A percentile compares a stretch with the other conserved stretches of the same genome.
Conservation (phyloP, 495 filamentous ascomycete species). For the Chaetomium cochliodes region DNA sequence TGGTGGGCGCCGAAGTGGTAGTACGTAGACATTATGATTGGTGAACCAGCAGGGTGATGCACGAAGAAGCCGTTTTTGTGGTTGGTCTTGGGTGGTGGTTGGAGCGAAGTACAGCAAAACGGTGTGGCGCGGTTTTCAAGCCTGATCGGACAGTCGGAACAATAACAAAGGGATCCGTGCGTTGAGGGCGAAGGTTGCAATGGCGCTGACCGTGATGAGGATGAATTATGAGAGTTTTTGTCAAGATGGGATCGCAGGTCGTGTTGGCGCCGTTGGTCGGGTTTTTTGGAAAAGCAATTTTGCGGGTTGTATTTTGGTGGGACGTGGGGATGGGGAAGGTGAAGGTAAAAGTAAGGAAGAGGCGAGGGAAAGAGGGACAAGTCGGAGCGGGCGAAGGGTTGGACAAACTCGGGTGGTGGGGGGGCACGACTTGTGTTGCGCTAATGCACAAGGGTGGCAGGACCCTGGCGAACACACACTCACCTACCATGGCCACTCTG, state of each 20-base stretch:
- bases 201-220: background rate
- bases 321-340: constrained; percentile 28
- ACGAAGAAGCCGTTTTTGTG: constrained; percentile 28
- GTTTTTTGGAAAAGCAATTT: constrained; percentile 21
- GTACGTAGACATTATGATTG: constrained; percentile 70
- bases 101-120: constrained; percentile 21
- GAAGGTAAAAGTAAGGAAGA: constrained; percentile 37
- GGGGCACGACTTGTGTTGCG: constrained; percentile 37
- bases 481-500: constrained; percentile 36
- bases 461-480: constrained; percentile 35
- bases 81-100: constrained; percentile 24
- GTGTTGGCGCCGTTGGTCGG: constrained; percentile 16
- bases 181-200: background rate
- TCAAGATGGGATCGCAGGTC: constrained; percentile 10
- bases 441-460: constrained; percentile 43
- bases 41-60: constrained; percentile 11
- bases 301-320: constrained; percentile 30
- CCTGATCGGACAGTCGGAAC: background rate
- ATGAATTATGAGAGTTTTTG: constrained; percentile 4
- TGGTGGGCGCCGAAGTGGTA: constrained; percentile 66
- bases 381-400: constrained; percentile 43
- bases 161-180: background rate
- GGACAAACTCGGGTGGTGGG: constrained; percentile 33
- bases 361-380: constrained; percentile 39
- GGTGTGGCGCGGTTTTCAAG: constrained; percentile 4